Evolutionary conservation across 2,329 filamentous ascomycete genomes (phyloP), one percentile per base, ranked within the genome.

Genomic region (Cladophialophora exuberans): DNA sequence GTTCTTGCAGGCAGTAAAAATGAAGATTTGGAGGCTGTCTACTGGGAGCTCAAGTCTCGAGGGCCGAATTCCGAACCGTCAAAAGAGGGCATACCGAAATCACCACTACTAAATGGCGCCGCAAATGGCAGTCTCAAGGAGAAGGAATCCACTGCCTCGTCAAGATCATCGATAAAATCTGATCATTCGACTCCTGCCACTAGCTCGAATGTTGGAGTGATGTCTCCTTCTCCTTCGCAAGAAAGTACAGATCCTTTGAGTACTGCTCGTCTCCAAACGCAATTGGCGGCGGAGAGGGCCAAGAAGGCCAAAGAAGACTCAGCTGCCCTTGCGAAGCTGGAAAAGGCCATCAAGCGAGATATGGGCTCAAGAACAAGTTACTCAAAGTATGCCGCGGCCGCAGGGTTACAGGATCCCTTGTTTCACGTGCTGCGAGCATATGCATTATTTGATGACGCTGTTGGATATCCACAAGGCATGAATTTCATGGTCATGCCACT

Each of bases 381-480:
- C 74, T 97, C 93, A 54, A 97, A 97, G 72, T 96, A 95, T 73
- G 88, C 95, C 58, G 88, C 92, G 59, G 89, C 91, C 28, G 88
- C 92, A 59, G 92, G 91, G 28, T 84, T 96, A 38, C 94, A 97
- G 71, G 94, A 97, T 66, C 89, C 90, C 6, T 81, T 99, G 7
- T 97, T 96, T 72, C 92, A 92, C 31, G 84, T 99, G 30, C 99
- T 94, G 77, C 99, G 97, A 73, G 92, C 94, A 1, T 99, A 99
- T 73, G 94, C 94, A 11, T 79, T 99, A 25, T 97, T 92, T 65
- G 94, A 99, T 67, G 91, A 96, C 67, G 88, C 81, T 6, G 94
- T 99, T 30, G 93, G 94, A 26, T 99, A 99, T 71, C 93, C 95
- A 0, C 94, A 99, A 72, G 94, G 94, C 68, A 97, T 99, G 89